These are phyloP conservation scores for Alopecurus myosuroides DNA, from an alignment of 176 grass and related monocot genomes.

Conservation along the genomic window DNA sequence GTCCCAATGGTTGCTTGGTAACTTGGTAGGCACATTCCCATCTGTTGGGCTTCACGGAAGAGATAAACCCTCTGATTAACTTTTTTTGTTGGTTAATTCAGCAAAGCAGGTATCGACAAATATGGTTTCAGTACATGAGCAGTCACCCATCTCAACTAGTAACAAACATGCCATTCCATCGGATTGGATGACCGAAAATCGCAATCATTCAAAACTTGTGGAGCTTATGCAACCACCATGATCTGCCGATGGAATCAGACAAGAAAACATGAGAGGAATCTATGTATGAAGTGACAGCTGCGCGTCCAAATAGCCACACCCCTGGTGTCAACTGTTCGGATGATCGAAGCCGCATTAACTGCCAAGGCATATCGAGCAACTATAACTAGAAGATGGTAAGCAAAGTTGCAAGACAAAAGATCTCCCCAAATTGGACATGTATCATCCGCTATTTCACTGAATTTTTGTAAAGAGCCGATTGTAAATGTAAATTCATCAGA, in stretches of 20 bases:
- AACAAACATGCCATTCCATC: not conserved
- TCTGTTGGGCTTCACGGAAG: not conserved
- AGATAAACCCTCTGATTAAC: not conserved
- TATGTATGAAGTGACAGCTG: not conserved
- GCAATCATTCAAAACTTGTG: constrained; percentile 10
- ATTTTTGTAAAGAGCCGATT: no score
- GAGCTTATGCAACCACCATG: constrained; percentile 4
- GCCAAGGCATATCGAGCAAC: no score
- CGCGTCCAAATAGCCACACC: not conserved
- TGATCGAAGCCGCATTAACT: not conserved
- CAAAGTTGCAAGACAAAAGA: no score
- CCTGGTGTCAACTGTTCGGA: not conserved
- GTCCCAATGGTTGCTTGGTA: no score
- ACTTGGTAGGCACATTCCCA: no score
- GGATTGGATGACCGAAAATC: not conserved
- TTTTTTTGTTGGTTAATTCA: not conserved
- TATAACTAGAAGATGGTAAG: no score
- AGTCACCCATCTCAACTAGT: not conserved
- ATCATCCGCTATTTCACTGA: no score
- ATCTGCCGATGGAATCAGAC: not conserved
- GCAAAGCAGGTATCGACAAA: not conserved
- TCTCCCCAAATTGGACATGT: no score
- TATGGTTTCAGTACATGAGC: not conserved
- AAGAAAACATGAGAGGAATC: not conserved
- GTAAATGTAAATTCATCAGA: no score